Percentiles rank a stretch among this genome's conserved stretches.
phyloP scores from a whole-genome alignment of 2,329 filamentous ascomycete species.

The Fusarium luffae region DNA sequence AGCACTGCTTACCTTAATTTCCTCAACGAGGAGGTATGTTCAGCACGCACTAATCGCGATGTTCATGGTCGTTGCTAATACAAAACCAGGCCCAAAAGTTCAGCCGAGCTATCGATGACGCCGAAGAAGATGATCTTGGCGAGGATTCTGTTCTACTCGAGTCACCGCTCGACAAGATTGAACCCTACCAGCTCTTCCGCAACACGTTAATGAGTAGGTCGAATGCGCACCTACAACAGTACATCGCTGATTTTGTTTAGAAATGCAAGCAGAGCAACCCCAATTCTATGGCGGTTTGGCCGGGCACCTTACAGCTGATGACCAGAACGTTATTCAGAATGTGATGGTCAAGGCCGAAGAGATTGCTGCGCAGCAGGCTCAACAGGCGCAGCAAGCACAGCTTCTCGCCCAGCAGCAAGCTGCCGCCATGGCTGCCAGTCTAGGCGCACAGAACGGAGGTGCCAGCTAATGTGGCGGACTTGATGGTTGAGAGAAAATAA shows the following conservation, averaged over 20 bases:
- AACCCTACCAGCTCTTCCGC: conserved; percentile 93
- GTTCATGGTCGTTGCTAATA: conserved; percentile 34
- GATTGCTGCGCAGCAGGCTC: conserved; percentile 51
- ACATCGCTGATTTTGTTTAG: conserved; percentile 59
- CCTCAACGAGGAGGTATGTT: conserved; percentile 83
- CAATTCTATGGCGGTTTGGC: conserved; percentile 87
- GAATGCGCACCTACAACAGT: not conserved
- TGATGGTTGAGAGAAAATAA: conserved; percentile 29
- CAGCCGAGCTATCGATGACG: conserved; percentile 72
- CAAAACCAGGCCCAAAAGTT: conserved; percentile 82
- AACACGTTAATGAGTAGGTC: conserved; percentile 82
- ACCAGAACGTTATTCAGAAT: conserved; percentile 82
- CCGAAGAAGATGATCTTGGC: conserved; percentile 87
- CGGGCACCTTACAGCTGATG: conserved; percentile 79
- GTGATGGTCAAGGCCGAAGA: conserved; percentile 74
- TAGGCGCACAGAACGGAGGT: conserved; percentile 43
- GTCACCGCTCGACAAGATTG: conserved; percentile 92
- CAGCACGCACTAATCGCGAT: not conserved
- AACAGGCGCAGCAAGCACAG: conserved; percentile 45
- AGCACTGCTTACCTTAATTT: conserved; percentile 96
- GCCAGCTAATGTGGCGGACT: conserved; percentile 36
- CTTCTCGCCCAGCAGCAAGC: conserved; percentile 47
- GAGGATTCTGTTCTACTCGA: conserved; percentile 94
- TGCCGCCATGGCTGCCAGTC: conserved; percentile 30
- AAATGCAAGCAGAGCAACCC: conserved; percentile 89